Base-by-base conservation (phyloP, 768 basidiomycete species). In the Dioszegia crocea region DNA sequence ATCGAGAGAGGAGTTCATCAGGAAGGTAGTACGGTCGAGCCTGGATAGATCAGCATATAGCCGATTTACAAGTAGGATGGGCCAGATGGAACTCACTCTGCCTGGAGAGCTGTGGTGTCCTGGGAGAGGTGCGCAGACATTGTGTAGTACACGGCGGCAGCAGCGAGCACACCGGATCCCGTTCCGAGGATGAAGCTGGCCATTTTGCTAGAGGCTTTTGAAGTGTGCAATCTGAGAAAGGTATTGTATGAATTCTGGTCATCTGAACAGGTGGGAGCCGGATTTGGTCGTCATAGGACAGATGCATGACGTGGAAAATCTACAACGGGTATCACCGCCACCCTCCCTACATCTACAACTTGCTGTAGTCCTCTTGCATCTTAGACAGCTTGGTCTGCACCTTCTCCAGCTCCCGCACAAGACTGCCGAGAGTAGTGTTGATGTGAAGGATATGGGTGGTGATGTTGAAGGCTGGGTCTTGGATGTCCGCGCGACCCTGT, bases 1-100 rank as follows among this genome's bases (percentile, higher is more conserved):
- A 61, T 66, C 63, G 60, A 73, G 64, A 1, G 71, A 66, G 27
- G 56, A 50, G 56, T 59, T 45, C n/a, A 73, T 54, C 30, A 73
- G 62, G 36, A 23, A 17, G 4, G 65, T 59, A 1, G 67, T 63
- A 38, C 51, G 31, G 53, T 66, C 63, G 5, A 73, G 62, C 52
- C 68, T 68, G 33, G 51, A 9, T 3, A 11, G 16, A 43, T 57
- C 45, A 57, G 45, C 46, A 2, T 12, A 11, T 54, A 26, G 8
- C 16, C 49, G n/a, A n/a, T n/a, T 12, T 31, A 27, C 9, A 16
- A 27, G 30, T 49, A n/a, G n/a, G n/a, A n/a, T n/a, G n/a, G n/a
- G n/a, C n/a, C n/a, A n/a, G n/a, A n/a, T n/a, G n/a, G n/a, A 10
- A 72, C 71, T 70, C 54, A 73, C 71, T 73, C 68, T n/a, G 58